Conservation (phyloP, 139 green algal species). For the Penium margaritaceum region DNA sequence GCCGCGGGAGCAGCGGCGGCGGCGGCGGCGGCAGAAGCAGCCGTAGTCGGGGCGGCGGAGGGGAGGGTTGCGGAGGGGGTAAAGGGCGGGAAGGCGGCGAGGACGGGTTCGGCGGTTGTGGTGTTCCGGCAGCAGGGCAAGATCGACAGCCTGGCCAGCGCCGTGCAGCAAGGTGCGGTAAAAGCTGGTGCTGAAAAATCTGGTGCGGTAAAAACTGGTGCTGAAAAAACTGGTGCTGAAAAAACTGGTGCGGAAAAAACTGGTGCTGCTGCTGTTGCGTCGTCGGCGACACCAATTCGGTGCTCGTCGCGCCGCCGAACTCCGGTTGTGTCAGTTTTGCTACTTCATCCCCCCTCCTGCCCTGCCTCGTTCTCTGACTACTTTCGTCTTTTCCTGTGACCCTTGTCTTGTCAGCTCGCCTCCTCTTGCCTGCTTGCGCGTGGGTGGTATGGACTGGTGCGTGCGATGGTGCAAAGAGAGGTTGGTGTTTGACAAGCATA, state of each 20-base stretch:
- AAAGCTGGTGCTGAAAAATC: neutral
- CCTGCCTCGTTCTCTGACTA: neutral
- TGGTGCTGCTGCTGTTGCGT: neutral
- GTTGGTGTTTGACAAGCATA: too few relatives aligned
- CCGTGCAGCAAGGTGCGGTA: constrained; percentile 30
- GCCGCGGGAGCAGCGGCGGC: neutral
- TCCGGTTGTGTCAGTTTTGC: neutral
- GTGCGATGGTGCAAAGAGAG: too few relatives aligned
- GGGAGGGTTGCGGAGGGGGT: too few relatives aligned
- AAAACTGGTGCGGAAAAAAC: neutral
- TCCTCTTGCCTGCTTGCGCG: too few relatives aligned
- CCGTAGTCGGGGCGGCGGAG: too few relatives aligned
- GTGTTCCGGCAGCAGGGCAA: constrained; percentile 82
- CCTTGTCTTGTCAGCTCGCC: too few relatives aligned
- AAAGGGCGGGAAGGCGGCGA: too few relatives aligned
- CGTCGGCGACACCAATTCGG: neutral
- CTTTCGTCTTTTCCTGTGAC: neutral
- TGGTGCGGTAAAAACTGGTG: neutral
- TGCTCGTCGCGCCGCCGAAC: neutral
- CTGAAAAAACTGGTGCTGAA: neutral
- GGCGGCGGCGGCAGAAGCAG: neutral
- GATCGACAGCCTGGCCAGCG: constrained; percentile 71
- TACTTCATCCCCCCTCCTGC: neutral
- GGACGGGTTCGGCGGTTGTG: constrained; percentile 41
- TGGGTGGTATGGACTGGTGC: too few relatives aligned